Conservation (phyloP, 495 filamentous ascomycete species). For the Darksidea phi region DNA sequence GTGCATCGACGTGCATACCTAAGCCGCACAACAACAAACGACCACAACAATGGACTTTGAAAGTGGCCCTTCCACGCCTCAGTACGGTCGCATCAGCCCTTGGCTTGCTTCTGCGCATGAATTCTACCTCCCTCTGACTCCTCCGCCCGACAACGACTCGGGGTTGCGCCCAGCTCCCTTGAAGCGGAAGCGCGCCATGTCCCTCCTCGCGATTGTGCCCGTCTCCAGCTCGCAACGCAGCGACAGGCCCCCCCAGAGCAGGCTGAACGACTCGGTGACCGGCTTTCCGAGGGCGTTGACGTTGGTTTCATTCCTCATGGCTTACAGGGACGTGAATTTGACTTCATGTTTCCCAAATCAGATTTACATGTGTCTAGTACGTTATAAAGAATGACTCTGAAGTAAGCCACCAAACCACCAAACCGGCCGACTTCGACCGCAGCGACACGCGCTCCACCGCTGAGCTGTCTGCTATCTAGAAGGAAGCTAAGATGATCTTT, state of each 20-base stretch:
- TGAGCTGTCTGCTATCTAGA: conserved; percentile 11
- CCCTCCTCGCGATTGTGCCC: conserved; percentile 13
- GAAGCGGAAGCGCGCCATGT: conserved; percentile 24
- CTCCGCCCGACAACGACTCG: too few species aligned
- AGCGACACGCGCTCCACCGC: conserved; percentile 8
- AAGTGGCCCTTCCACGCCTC: too few species aligned
- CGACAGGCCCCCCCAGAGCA: conserved; percentile 14
- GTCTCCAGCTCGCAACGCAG: conserved; percentile 13
- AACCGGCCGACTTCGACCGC: conserved; percentile 13
- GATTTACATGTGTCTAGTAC: conserved; percentile 19
- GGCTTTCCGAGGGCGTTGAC: conserved; percentile 23
- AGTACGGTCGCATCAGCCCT: too few species aligned
- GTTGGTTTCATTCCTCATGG: conserved; percentile 22
- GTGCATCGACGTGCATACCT: too few species aligned
- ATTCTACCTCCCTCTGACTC: conserved; percentile 16
- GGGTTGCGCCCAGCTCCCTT: conserved; percentile 7
- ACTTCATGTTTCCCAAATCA: conserved; percentile 5
- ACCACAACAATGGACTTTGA: too few species aligned
- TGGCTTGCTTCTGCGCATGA: conserved; percentile 9
- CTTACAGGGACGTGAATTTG: conserved; percentile 16
- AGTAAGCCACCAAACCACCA: conserved; percentile 22
- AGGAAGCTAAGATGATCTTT: conserved; percentile 23
- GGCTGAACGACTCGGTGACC: conserved; percentile 17
- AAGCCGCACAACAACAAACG: too few species aligned
- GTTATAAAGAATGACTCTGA: conserved; percentile 13